Evolutionary conservation across 2,329 filamentous ascomycete species (phyloP).

Genomic region (Teratosphaeria pseudoeucalypti): DNA sequence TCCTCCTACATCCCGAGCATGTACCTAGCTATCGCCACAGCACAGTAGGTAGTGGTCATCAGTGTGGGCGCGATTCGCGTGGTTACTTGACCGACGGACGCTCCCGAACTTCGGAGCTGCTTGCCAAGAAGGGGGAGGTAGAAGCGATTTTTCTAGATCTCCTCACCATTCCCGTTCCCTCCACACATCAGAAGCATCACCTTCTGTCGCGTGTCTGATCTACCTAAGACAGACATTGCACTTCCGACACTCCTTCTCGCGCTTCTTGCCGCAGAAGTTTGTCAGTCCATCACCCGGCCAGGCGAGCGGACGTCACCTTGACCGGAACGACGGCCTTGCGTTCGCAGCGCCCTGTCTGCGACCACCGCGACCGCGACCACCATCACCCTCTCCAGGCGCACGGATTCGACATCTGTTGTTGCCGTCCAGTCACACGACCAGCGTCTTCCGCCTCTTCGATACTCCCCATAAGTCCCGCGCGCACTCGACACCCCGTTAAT

Average conservation of each 20-base stretch:
- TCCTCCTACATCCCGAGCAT: too few relatives aligned
- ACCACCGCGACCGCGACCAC: neutral
- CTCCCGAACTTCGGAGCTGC: too few relatives aligned
- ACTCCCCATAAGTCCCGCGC: slow-evolving; percentile 3
- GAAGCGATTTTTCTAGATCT: neutral
- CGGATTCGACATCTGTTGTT: slow-evolving; percentile 8
- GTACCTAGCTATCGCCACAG: too few relatives aligned
- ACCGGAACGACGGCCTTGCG: slow-evolving; percentile 3
- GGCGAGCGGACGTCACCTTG: slow-evolving; percentile 1
- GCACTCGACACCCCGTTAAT: slow-evolving; percentile 17
- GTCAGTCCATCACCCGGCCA: neutral
- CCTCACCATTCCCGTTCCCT: neutral
- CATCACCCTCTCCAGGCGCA: neutral
- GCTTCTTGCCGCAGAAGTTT: slow-evolving; percentile 6
- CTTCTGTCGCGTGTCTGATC: slow-evolving; percentile 11
- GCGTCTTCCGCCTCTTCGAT: slow-evolving; percentile 3
- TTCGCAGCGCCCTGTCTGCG: slow-evolving; percentile 3
- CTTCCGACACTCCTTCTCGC: slow-evolving; percentile 6
- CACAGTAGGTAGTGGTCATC: too few relatives aligned
- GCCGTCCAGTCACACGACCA: slow-evolving; percentile 5
- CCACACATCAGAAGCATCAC: slow-evolving; percentile 1
- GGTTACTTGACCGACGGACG: neutral
- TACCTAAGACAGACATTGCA: slow-evolving; percentile 7
- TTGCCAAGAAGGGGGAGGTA: neutral
- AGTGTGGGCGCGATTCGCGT: neutral